Percentiles rank a stretch among this genome's conserved stretches.
These are phyloP conservation scores for Meira miltonrushii DNA, from an alignment of 1,284 basidiomycete species.

Conservation along the genomic window DNA sequence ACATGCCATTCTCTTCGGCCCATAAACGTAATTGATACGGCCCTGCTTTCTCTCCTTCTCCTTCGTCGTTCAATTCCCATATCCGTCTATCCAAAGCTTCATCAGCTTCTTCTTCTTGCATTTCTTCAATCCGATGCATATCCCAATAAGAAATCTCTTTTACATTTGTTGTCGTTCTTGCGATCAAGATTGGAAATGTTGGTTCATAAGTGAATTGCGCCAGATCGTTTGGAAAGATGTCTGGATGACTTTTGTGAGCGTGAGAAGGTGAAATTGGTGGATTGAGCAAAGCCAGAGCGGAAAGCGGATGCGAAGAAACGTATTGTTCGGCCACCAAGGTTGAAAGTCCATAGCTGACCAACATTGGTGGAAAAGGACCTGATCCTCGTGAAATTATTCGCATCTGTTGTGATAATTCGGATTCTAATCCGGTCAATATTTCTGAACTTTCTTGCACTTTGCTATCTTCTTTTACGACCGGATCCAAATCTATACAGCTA, in stretches of 20 bases:
- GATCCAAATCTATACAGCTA: conserved; percentile 37
- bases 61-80: conserved; percentile 18
- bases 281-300: conserved; percentile 38
- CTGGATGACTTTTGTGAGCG: conserved; percentile 16
- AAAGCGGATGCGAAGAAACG: conserved; percentile 41
- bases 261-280: conserved; percentile 34
- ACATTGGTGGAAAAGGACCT: conserved; percentile 38
- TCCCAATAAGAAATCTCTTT: conserved; percentile 35
- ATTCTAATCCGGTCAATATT: background rate
- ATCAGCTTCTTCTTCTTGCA: conserved; percentile 39
- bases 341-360: conserved; percentile 27
- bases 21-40: conserved; percentile 25
- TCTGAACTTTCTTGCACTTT: background rate
- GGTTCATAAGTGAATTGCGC: conserved; percentile 40
- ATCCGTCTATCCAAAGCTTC: conserved; percentile 39
- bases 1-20: conserved; percentile 50
- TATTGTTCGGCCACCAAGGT: conserved; percentile 39
- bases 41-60: conserved; percentile 21
- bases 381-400: background rate
- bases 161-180: conserved; percentile 28
- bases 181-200: conserved; percentile 36
- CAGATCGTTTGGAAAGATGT: conserved; percentile 21
- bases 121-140: conserved; percentile 42
- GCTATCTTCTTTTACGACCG: conserved; percentile 15
- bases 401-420: background rate